These are phyloP conservation scores for Chaetoceros muelleri DNA, from an alignment of 108 stramenopile species.

Conservation along the genomic window DNA sequence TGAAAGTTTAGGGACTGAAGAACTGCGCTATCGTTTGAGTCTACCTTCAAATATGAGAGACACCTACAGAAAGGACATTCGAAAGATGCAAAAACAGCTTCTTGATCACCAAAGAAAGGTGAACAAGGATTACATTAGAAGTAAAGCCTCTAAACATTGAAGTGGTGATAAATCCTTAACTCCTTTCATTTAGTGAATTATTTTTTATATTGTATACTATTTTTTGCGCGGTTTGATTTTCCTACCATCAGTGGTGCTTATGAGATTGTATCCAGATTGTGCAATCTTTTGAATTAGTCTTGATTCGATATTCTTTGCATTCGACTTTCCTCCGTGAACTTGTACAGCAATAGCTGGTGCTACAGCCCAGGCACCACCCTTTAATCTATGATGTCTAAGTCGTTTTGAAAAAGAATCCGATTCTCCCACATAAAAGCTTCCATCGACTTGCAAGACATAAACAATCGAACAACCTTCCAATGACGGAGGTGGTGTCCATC, in stretches of 20 bases:
- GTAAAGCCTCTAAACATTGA: background rate
- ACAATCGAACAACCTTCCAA: constrained; percentile 71
- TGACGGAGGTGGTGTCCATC: constrained; percentile 44
- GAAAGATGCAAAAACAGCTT: constrained; percentile 69
- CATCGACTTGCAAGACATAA: constrained; percentile 56
- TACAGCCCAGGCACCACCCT: constrained; percentile 34
- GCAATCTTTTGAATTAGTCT: constrained; percentile 52
- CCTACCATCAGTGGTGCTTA: constrained; percentile 53
- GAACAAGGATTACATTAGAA: constrained; percentile 17
- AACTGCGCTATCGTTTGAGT: constrained; percentile 76
- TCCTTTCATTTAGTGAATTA: no score
- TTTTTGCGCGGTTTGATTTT: constrained; percentile 1
- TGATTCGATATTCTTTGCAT: constrained; percentile 60
- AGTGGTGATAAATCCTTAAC: background rate
- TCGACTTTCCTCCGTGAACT: constrained; percentile 45
- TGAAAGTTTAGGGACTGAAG: constrained; percentile 74
- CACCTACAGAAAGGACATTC: constrained; percentile 69
- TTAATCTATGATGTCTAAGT: constrained; percentile 51
- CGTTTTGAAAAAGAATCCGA: constrained; percentile 61
- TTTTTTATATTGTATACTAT: background rate
- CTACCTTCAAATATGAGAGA: constrained; percentile 63
- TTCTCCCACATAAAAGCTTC: constrained; percentile 76
- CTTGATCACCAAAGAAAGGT: constrained; percentile 53
- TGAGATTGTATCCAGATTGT: constrained; percentile 40
- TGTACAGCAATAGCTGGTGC: constrained; percentile 33